Base-by-base conservation (phyloP, 306 rosid genomes). In the Quercus dentata region DNA sequence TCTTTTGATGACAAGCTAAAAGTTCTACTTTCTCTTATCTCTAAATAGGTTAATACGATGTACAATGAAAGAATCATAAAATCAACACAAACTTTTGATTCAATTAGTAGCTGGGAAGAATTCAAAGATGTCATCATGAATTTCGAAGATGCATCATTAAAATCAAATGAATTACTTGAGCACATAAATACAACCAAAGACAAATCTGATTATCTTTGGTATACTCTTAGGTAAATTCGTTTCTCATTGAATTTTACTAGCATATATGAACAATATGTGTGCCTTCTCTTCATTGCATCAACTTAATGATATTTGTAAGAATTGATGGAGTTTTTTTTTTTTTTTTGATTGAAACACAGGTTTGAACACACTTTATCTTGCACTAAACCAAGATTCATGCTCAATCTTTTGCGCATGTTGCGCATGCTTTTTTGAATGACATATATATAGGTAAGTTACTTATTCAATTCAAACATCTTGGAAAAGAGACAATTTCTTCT, bases 101-200 rank as follows among this genome's bases (percentile, higher is more conserved):
- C 91, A 78, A 68, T 44, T 18, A 80, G 83, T 25, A 56, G 41
- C 5, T 92, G 97, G 97, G 25, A 82, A 73, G 86, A 86, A 79
- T 86, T 71, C 69, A 77, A 78, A 79, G 97, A 92, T 73, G 83
- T 71, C 20, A 78, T 83, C 56, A 86, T 89, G 61, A 87, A 80
- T 63, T 87, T 83, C n/a, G 87, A 88, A 54, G 78, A 87, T 44
- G 84, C 87, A 56, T 38, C 69, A 9, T 15, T 92, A 1, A 86
- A 61, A 83, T 87, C 94, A 28, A 28, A 77, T 55, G 77, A 87
- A 78, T 82, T 92, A 5, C 90, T 92, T 61, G 92, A 92, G 80
- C 94, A 92, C 30, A 88, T 72, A 92, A 90, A 83, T 35, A 88
- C 86, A 69, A 92, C 94, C 38, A 92, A 92, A 84, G 97, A 92